Conservation (phyloP, 192 early-diverging fungal species). For the Jimgerdemannia flammicorona region DNA sequence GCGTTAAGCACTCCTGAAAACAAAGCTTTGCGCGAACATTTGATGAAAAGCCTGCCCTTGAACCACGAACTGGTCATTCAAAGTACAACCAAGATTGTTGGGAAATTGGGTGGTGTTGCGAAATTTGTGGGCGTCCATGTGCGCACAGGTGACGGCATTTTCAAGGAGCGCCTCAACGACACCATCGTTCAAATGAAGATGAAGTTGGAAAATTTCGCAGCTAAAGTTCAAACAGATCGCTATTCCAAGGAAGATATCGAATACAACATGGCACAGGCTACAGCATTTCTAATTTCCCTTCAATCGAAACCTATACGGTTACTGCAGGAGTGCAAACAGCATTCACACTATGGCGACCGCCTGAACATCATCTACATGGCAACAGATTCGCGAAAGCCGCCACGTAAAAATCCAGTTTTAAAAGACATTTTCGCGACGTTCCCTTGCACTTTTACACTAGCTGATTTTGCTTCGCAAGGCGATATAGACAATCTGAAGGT, state of each 20-base stretch:
- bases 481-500: conserved; percentile 21
- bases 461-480: conserved; percentile 39
- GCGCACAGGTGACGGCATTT: conserved; percentile 23
- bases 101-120: conserved; percentile 30
- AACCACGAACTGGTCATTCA: conserved; percentile 31
- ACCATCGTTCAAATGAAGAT: conserved; percentile 11
- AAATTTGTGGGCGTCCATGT: conserved; percentile 27
- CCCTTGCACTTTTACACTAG: conserved; percentile 49
- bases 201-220: neutral
- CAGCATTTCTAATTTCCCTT: neutral
- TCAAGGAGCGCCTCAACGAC: conserved; percentile 13
- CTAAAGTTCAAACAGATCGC: neutral
- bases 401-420: conserved; percentile 29
- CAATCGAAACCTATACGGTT: neutral
- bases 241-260: neutral
- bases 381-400: conserved; percentile 38
- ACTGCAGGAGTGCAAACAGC: conserved; percentile 3
- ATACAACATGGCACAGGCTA: neutral
- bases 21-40: conserved; percentile 10
- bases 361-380: conserved; percentile 37
- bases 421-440: conserved; percentile 35
- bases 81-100: conserved; percentile 30
- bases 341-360: neutral
- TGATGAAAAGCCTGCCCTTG: conserved; percentile 23
- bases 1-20: conserved; percentile 29